Percentiles rank a stretch among this genome's conserved stretches.
Conservation (phyloP, 139 green algal genomes). For the Micractinium sp. region DNA sequence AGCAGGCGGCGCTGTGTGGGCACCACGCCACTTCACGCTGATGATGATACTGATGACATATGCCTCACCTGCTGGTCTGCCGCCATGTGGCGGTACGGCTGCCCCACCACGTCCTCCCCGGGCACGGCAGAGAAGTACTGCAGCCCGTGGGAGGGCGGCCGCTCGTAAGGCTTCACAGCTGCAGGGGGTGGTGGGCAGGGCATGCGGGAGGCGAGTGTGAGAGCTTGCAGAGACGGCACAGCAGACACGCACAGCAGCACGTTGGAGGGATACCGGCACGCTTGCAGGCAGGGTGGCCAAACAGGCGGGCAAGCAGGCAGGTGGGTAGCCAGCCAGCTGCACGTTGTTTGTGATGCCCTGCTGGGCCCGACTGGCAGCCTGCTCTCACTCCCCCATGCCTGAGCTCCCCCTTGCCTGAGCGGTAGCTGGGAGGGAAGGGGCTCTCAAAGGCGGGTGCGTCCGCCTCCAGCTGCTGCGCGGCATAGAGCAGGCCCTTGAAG, state of each 20-base stretch:
- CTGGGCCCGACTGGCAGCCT: not conserved
- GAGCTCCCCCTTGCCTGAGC: not conserved
- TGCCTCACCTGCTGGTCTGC: slow-evolving; percentile 89
- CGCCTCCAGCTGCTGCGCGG: slow-evolving; percentile 46
- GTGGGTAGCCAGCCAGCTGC: too few species aligned
- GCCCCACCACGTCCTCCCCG: slow-evolving; percentile 72
- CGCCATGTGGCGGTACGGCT: slow-evolving; percentile 84
- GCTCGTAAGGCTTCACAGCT: slow-evolving; percentile 54
- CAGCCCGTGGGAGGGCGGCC: slow-evolving; percentile 76
- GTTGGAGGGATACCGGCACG: too few species aligned
- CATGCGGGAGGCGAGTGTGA: not conserved
- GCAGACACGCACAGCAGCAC: too few species aligned
- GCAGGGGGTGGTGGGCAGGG: not conserved
- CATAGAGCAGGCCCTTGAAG: slow-evolving; percentile 77
- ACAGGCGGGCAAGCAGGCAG: slow-evolving; percentile 11
- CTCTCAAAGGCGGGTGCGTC: slow-evolving; percentile 24
- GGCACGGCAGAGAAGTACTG: slow-evolving; percentile 79
- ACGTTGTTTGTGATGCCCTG: too few species aligned
- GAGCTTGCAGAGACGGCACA: too few species aligned
- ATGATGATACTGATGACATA: too few species aligned
- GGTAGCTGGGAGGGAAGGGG: slow-evolving; percentile 33
- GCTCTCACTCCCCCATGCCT: not conserved
- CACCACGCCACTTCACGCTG: not conserved
- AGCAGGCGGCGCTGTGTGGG: too few species aligned
- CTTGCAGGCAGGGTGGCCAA: not conserved